A percentile compares a stretch with the other conserved stretches of the same genome.
Evolutionary conservation across 2,329 filamentous ascomycete species (phyloP).

Genomic region (Diaporthe citrichinensis): DNA sequence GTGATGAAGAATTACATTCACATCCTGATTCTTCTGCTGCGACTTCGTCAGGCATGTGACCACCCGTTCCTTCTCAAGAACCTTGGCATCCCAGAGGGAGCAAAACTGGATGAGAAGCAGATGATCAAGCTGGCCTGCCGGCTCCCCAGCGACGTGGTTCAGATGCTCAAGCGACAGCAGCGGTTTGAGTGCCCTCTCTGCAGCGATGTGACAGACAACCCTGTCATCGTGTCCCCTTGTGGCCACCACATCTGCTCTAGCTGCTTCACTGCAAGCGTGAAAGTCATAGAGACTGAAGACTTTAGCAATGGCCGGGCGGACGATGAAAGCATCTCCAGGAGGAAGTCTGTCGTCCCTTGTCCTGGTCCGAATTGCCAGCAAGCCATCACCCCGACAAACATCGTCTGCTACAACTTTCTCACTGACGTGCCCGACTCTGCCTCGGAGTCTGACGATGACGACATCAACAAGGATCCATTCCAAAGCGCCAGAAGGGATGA

Average conservation of each 20-base stretch:
- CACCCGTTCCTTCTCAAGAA: conserved; percentile 75
- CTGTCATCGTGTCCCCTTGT: conserved; percentile 50
- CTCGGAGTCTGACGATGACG: not conserved
- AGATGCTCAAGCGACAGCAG: conserved; percentile 27
- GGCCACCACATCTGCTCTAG: conserved; percentile 48
- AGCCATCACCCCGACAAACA: conserved; percentile 10
- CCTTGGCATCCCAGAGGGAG: conserved; percentile 48
- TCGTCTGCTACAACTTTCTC: conserved; percentile 30
- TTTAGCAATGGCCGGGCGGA: not conserved
- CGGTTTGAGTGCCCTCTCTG: conserved; percentile 25
- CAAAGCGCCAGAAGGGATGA: not conserved
- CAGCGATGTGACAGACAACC: conserved; percentile 33
- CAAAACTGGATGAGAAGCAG: conserved; percentile 45
- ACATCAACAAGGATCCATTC: not conserved
- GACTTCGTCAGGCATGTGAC: conserved; percentile 82
- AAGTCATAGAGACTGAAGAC: not conserved
- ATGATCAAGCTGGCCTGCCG: conserved; percentile 48
- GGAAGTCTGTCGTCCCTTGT: conserved; percentile 2
- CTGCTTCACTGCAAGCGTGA: conserved; percentile 48
- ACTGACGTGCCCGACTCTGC: not conserved
- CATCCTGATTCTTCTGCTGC: conserved; percentile 81
- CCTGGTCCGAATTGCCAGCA: not conserved
- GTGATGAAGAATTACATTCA: conserved; percentile 74
- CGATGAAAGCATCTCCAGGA: not conserved
- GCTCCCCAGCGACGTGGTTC: conserved; percentile 42